Evolutionary conservation across 2,329 filamentous ascomycete genomes (phyloP), one percentile per base, ranked within the genome.

Genomic region (Xylaria hypoxylon): DNA sequence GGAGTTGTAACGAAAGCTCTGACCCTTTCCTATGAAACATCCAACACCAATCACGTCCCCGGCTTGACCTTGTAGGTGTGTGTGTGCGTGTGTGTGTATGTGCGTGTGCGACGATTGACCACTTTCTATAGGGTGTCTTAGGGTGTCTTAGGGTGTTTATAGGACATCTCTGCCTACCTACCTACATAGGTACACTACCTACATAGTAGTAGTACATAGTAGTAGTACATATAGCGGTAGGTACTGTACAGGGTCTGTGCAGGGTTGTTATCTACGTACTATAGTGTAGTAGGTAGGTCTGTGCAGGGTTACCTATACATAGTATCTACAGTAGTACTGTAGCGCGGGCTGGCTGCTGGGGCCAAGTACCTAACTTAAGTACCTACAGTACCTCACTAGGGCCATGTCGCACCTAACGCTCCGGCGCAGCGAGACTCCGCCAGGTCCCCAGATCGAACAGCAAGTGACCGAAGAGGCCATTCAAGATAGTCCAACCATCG

Each of bases 391-490:
- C 40, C 10, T 15, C 38, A 31, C 24, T 19, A 19, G 42, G 52
- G 35, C 52, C 42, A 85, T 86, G 84, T 84, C 84, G 79, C 84
- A 85, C 79, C 81, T 82, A 80, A 80, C 80, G 77, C 79, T 80
- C 79, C 82, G 80, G 77, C 78, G 77, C 77, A 79, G 79, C 75
- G 78, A 83, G 75, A 79, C 76, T 77, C 76, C 75, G 75, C 76
- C 78, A 72, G 76, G 77, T 72, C 73, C 74, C 70, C 67, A 72
- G 57, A 56, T 65, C 67, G 67, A 65, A 62, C 65, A 63, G 45
- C 59, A 56, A 64, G 61, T 67, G 45, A 48, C 59, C 62, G 58
- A 63, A 28, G 57, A 73, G 68, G 71, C 68, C 64, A 70, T 77
- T 70, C 79, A 80, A 72, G 81, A 85, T 72, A 84, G 82, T 76